These are phyloP conservation scores for Aspergillus sp. DNA, from an alignment of 2,329 filamentous ascomycete species.

Conservation along the genomic window DNA sequence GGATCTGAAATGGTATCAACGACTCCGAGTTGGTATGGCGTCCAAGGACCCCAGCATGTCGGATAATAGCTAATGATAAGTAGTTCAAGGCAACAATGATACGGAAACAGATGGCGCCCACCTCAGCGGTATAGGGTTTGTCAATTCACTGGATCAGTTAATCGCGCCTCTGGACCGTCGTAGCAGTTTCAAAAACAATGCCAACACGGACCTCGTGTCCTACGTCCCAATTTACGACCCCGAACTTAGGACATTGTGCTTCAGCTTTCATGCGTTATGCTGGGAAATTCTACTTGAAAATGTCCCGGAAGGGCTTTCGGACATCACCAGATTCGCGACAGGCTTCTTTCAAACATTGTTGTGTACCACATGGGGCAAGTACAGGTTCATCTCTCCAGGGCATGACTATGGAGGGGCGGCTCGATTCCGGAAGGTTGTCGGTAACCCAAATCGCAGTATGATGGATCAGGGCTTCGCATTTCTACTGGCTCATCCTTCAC, in stretches of 20 bases:
- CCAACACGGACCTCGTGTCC: not conserved
- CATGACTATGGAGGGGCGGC: slow-evolving; percentile 7
- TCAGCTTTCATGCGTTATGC: slow-evolving; percentile 1
- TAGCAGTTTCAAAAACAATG: not conserved
- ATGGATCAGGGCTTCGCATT: not conserved
- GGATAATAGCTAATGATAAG: not conserved
- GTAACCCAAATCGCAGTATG: not conserved
- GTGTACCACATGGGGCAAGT: not conserved
- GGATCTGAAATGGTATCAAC: slow-evolving; percentile 5
- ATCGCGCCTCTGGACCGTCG: not conserved
- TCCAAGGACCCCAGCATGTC: not conserved
- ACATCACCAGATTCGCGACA: not conserved
- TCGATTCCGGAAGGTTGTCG: slow-evolving; percentile 1
- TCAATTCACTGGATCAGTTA: not conserved
- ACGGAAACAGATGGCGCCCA: not conserved
- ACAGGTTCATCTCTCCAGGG: not conserved
- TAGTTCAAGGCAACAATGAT: not conserved
- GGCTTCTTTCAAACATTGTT: not conserved
- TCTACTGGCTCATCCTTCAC: not conserved
- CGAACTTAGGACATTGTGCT: not conserved
- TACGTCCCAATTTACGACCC: not conserved
- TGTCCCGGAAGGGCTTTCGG: not conserved
- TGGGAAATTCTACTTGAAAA: slow-evolving; percentile 6
- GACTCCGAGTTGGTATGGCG: slow-evolving; percentile 1
- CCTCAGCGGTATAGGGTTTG: slow-evolving; percentile 5